These are phyloP conservation scores for Parastagonospora nodorum DNA, from an alignment of 2,329 filamentous ascomycete species.

Conservation along the genomic window DNA sequence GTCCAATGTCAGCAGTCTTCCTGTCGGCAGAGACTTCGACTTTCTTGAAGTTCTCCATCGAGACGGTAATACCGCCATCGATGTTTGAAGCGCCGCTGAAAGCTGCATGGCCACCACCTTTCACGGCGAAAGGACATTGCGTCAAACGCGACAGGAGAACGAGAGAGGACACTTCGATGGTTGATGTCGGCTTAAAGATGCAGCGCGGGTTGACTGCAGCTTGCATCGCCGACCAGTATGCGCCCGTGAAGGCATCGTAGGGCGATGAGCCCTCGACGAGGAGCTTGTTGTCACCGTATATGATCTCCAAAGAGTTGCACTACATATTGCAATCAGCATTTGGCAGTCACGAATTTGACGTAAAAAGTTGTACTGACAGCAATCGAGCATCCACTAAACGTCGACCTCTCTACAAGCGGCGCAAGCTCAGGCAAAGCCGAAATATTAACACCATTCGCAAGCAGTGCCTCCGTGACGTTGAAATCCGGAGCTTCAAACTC, in stretches of 20 bases:
- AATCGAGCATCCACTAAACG: constrained; percentile 17
- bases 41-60: constrained; percentile 41
- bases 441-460: constrained; percentile 23
- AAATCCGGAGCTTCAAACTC: constrained; percentile 24
- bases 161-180: constrained; percentile 23
- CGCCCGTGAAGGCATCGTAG: constrained; percentile 27
- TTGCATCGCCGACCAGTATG: constrained; percentile 38
- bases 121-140: constrained; percentile 50
- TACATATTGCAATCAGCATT: constrained; percentile 14
- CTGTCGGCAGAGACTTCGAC: constrained; percentile 31
- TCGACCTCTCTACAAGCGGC: constrained; percentile 2
- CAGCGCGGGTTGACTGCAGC: constrained; percentile 27
- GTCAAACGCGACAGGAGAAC: constrained; percentile 28
- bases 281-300: constrained; percentile 27
- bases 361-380: constrained; percentile 21
- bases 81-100: constrained; percentile 51
- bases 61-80: constrained; percentile 50
- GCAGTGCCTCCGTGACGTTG: constrained; percentile 24
- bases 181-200: constrained; percentile 30
- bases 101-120: constrained; percentile 51
- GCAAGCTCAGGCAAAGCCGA: constrained; percentile 22
- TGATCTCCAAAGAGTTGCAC: constrained; percentile 27
- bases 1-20: constrained; percentile 31
- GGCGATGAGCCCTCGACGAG: constrained; percentile 12
- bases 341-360: constrained; percentile 1